Conservation (phyloP, 305 asterid genomes). For the Fraxinus velutina region DNA sequence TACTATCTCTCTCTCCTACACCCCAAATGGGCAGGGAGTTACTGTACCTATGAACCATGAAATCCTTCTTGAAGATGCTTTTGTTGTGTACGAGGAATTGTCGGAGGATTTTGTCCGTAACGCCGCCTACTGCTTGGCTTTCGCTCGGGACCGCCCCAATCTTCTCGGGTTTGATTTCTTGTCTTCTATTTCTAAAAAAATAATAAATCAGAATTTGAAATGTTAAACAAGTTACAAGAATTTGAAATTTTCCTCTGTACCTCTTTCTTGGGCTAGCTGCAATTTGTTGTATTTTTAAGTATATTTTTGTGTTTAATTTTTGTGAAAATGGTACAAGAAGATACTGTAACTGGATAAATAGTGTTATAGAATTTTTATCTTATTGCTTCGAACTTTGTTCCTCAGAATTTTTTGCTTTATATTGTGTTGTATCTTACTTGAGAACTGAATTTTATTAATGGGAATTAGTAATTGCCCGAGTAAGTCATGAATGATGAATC, state of each 20-base stretch:
- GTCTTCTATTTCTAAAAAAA: not conserved
- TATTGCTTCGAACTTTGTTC: not conserved
- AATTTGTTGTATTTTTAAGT: not conserved
- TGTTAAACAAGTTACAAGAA: not conserved
- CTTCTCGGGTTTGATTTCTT: slow-evolving; percentile 57
- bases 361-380: not conserved
- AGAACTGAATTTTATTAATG: not conserved
- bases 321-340: not conserved
- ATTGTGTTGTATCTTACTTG: not conserved
- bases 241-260: not conserved
- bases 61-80: slow-evolving; percentile 55
- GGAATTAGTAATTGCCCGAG: not conserved
- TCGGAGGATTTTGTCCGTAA: slow-evolving; percentile 50
- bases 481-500: not conserved
- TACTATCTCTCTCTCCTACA: slow-evolving; percentile 23
- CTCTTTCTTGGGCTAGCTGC: not conserved
- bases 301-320: not conserved
- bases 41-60: slow-evolving; percentile 16
- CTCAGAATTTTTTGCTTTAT: not conserved
- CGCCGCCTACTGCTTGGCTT: slow-evolving; percentile 59
- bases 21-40: slow-evolving; percentile 26
- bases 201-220: not conserved
- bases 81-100: slow-evolving; percentile 66
- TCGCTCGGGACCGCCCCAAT: slow-evolving; percentile 59
- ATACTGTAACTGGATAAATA: not conserved